Evolutionary conservation across 2,329 filamentous ascomycete genomes (phyloP).

Genomic region (Ramularia endophylla): DNA sequence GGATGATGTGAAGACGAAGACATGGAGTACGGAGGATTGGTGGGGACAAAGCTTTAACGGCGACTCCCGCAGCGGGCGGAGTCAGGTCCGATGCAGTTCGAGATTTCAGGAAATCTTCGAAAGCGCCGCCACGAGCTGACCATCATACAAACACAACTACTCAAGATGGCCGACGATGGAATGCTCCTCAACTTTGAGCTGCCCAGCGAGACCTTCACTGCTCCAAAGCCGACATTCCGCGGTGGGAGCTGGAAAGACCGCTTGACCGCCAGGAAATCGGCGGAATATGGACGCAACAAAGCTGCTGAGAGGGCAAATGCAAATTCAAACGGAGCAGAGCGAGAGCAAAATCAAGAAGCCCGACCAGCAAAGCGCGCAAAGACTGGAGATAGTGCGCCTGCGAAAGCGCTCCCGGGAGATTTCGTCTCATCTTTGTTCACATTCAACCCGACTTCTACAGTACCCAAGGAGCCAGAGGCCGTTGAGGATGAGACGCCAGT

Average conservation of each 20-base stretch:
- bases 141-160: constrained; percentile 1
- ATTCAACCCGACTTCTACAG: constrained; percentile 72
- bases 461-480: constrained; percentile 38
- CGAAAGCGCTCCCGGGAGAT: constrained; percentile 18
- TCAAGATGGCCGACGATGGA: constrained; percentile 81
- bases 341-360: neutral
- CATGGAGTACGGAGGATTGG: no score
- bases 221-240: constrained; percentile 63
- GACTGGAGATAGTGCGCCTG: constrained; percentile 11
- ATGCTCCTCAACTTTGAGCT: constrained; percentile 91
- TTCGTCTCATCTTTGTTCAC: constrained; percentile 90
- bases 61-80: no score
- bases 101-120: no score
- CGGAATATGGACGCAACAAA: constrained; percentile 48
- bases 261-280: constrained; percentile 68
- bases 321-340: neutral
- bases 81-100: no score
- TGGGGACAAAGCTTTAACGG: no score
- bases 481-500: constrained; percentile 46
- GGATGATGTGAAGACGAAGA: no score
- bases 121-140: neutral
- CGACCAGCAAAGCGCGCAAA: constrained; percentile 16
- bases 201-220: constrained; percentile 55
- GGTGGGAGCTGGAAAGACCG: constrained; percentile 93
- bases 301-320: constrained; percentile 20